Percentiles rank a stretch among this genome's conserved stretches.
phyloP scores from a whole-genome alignment of 257 asterid species.

The Solanum medicagineum region DNA sequence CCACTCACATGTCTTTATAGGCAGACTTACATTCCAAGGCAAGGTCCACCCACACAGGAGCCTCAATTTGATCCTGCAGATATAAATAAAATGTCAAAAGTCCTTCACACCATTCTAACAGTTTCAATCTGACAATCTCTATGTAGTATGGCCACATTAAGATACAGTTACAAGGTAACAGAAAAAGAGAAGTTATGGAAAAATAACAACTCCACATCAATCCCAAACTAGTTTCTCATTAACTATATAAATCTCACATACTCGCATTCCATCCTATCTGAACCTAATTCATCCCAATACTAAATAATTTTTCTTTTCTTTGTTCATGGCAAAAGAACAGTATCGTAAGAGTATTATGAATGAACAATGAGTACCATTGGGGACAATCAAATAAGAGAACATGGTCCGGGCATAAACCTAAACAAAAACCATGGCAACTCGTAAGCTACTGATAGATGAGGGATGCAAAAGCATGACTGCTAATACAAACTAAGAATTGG shows the following conservation, averaged over 20 bases:
- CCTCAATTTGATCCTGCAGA: constrained; percentile 38
- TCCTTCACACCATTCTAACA: not conserved
- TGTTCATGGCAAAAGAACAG: not conserved
- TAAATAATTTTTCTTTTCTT: not conserved
- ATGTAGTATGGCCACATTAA: not conserved
- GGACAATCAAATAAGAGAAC: not conserved
- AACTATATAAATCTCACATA: not conserved
- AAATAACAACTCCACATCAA: not conserved
- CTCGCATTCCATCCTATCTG: not conserved
- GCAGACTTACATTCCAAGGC: constrained; percentile 17
- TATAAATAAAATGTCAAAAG: not conserved
- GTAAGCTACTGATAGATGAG: not conserved
- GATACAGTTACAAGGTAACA: not conserved
- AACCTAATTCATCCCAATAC: not conserved
- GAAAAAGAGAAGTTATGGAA: not conserved
- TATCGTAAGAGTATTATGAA: not conserved
- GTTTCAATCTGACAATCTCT: not conserved
- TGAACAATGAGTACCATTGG: not conserved
- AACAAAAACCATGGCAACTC: not conserved
- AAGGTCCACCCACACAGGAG: constrained; percentile 41
- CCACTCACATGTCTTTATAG: constrained; percentile 21
- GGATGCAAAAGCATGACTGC: not conserved
- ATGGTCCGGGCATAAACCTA: not conserved
- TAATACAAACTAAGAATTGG: not conserved
- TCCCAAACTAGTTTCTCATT: not conserved